Evolutionary conservation across 345 rosid genomes (phyloP).

Genomic region (Eucalyptus paniculata): DNA sequence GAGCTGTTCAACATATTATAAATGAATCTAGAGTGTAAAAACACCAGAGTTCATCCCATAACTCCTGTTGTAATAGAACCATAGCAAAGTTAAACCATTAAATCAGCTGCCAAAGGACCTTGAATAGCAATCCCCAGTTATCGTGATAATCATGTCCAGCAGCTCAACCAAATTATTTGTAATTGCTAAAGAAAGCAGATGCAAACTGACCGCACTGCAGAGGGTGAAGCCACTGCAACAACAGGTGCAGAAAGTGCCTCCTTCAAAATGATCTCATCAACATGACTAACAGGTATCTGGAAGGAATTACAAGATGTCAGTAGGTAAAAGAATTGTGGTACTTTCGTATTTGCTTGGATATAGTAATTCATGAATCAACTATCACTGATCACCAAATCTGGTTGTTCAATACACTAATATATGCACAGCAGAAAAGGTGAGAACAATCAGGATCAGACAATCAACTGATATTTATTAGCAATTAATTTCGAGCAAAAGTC

Average conservation of each 20-base stretch:
- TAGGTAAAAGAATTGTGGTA: not conserved
- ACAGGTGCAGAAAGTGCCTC: slow-evolving; percentile 67
- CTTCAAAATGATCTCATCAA: slow-evolving; percentile 45
- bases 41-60: not conserved
- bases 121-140: not conserved
- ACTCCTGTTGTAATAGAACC: not conserved
- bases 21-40: not conserved
- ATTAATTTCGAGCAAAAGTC: not conserved
- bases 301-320: not conserved
- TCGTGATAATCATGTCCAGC: not conserved
- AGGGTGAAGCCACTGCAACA: slow-evolving; percentile 90
- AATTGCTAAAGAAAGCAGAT: not conserved
- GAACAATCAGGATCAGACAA: not conserved
- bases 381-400: not conserved
- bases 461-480: not conserved
- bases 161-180: not conserved
- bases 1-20: not conserved
- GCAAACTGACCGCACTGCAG: slow-evolving; percentile 49
- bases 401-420: not conserved
- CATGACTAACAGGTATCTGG: slow-evolving; percentile 64
- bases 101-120: not conserved
- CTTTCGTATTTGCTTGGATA: not conserved
- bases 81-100: not conserved
- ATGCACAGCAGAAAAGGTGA: not conserved
- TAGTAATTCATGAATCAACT: not conserved